Evolutionary conservation across 2,329 filamentous ascomycete genomes (phyloP).

Genomic region (Hortaea sp.): DNA sequence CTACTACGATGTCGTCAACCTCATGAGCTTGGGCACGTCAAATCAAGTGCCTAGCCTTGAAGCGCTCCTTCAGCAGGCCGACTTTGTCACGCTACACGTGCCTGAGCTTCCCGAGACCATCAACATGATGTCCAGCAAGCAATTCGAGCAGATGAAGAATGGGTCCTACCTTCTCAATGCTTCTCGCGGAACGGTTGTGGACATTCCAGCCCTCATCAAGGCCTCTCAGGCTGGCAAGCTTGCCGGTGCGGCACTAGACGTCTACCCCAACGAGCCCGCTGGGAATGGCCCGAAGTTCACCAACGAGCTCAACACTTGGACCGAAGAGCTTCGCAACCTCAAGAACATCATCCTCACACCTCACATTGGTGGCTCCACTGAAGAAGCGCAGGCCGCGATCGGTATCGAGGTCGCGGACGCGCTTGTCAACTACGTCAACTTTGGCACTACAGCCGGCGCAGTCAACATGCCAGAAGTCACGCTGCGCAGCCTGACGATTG

Average conservation of each 20-base stretch:
- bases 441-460: conserved; percentile 79
- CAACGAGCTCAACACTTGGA: conserved; percentile 71
- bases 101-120: conserved; percentile 87
- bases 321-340: conserved; percentile 69
- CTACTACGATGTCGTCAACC: conserved; percentile 88
- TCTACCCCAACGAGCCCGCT: conserved; percentile 87
- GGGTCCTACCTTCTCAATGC: conserved; percentile 95
- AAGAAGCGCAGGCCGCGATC: conserved; percentile 94
- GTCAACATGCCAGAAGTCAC: conserved; percentile 96
- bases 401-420: conserved; percentile 85
- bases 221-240: conserved; percentile 78
- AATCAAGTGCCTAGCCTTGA: conserved; percentile 72
- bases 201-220: conserved; percentile 84
- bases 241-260: conserved; percentile 89
- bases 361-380: conserved; percentile 94
- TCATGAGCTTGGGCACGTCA: conserved; percentile 88
- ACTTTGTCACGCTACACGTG: conserved; percentile 92
- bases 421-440: conserved; percentile 89
- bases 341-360: conserved; percentile 93
- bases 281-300: conserved; percentile 95
- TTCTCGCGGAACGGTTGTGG: conserved; percentile 83
- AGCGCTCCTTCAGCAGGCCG: conserved; percentile 64
- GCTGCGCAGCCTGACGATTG: conserved; percentile 78
- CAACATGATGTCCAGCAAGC: conserved; percentile 72
- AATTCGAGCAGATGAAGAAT: conserved; percentile 82